A percentile compares a stretch with the other conserved stretches of the same genome.
Conservation (phyloP, 1,284 basidiomycete genomes). For the Inonotus obliquus region DNA sequence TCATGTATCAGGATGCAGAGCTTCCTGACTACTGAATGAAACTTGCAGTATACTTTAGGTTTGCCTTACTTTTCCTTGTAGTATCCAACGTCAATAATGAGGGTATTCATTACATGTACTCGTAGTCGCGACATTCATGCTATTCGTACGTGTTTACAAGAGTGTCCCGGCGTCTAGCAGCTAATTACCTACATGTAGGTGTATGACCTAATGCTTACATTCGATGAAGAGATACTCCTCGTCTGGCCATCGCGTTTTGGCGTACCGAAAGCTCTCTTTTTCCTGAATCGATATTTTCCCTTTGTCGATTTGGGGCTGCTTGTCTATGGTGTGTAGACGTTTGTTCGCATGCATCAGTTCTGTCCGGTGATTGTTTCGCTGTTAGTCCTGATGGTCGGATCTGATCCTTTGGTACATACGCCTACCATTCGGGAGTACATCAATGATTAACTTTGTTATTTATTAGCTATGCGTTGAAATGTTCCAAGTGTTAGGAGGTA, state of each 20-base stretch:
- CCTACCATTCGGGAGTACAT: not conserved
- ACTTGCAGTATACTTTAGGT: not conserved
- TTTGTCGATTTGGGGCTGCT: slow-evolving; percentile 7
- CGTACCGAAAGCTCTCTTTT: slow-evolving; percentile 7
- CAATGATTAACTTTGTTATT: not conserved
- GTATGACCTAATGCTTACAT: slow-evolving; percentile 11
- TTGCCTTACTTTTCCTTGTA: not conserved
- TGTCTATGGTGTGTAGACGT: slow-evolving; percentile 5
- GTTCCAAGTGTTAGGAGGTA: slow-evolving; percentile 12
- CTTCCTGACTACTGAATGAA: not conserved
- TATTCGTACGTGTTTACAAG: not conserved
- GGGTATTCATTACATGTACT: not conserved
- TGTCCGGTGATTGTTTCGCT: not conserved
- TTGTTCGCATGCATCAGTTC: not conserved
- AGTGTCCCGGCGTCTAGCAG: too few relatives aligned
- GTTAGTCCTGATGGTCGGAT: slow-evolving; percentile 7
- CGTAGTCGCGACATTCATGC: not conserved
- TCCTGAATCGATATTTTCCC: slow-evolving; percentile 13
- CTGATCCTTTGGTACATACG: not conserved
- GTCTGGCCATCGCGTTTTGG: slow-evolving; percentile 15
- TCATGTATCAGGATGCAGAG: not conserved
- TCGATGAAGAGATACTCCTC: slow-evolving; percentile 14
- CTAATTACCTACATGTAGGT: not conserved
- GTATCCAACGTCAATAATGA: not conserved
- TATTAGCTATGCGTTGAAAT: slow-evolving; percentile 6